Evolutionary conservation across 1,284 basidiomycete genomes (phyloP).

Genomic region (Rhizopogon hawkerae): DNA sequence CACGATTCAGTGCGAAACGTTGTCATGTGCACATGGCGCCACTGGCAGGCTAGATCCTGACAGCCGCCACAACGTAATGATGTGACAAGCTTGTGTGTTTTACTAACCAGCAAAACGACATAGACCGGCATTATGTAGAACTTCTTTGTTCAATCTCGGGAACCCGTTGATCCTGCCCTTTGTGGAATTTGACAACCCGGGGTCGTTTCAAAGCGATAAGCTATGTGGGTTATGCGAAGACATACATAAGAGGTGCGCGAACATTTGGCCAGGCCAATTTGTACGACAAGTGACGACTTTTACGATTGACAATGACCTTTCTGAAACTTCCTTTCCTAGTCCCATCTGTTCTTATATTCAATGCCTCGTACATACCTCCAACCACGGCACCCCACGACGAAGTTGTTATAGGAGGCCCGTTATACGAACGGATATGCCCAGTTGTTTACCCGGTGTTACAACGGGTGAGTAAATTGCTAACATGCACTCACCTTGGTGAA

Average conservation of each 20-base stretch:
- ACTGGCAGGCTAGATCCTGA: no score
- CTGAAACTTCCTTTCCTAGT: slow-evolving; percentile 19
- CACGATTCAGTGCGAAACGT: no score
- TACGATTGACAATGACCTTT: slow-evolving; percentile 13
- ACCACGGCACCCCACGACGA: slow-evolving; percentile 19
- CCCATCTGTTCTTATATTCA: slow-evolving; percentile 22
- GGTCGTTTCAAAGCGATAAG: not conserved
- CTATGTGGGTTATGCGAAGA: not conserved
- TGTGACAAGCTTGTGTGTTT: no score
- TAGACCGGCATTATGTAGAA: no score
- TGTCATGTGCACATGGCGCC: no score
- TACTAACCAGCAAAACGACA: no score
- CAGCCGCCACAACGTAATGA: no score
- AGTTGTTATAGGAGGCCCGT: slow-evolving; percentile 10
- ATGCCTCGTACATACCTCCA: slow-evolving; percentile 20
- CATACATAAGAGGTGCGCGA: not conserved
- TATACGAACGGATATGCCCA: slow-evolving; percentile 19
- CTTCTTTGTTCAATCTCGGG: not conserved
- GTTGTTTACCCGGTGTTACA: slow-evolving; percentile 16
- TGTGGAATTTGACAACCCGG: not conserved
- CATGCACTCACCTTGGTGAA: slow-evolving; percentile 2
- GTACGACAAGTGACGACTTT: not conserved
- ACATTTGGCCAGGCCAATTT: not conserved
- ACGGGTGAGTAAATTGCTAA: slow-evolving; percentile 14
- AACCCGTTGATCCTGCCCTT: not conserved